Conservation (phyloP, 495 filamentous ascomycete genomes). For the Daldinia decipiens region DNA sequence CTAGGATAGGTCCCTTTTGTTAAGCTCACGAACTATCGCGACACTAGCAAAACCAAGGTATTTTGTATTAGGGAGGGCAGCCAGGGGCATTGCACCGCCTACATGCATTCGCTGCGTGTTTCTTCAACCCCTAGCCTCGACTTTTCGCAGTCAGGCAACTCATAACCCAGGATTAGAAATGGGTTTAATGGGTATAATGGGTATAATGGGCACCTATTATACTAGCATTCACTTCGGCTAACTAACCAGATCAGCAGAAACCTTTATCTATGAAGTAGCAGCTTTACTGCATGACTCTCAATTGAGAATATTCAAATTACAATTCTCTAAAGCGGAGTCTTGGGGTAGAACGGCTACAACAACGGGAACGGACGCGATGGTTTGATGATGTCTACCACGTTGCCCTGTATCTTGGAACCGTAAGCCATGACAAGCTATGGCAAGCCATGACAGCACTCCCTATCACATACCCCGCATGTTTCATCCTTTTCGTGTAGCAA, state of each 20-base stretch:
- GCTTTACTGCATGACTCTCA: constrained; percentile 25
- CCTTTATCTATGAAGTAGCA: constrained; percentile 4
- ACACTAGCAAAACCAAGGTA: constrained; percentile 19
- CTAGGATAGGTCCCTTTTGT: background rate
- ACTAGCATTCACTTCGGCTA: constrained; percentile 32
- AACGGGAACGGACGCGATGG: constrained; percentile 7
- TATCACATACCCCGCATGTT: constrained; percentile 44
- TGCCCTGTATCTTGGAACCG: constrained; percentile 8
- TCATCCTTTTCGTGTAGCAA: constrained; percentile 22
- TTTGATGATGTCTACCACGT: constrained; percentile 12
- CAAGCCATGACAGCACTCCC: constrained; percentile 11
- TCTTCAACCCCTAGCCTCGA: background rate
- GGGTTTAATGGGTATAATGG: background rate
- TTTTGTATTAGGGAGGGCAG: background rate
- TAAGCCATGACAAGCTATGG: constrained; percentile 7
- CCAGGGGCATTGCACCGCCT: constrained; percentile 4
- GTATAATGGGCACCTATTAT: no score
- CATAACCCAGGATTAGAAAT: background rate
- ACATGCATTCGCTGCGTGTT: background rate
- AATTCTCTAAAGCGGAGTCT: constrained; percentile 5
- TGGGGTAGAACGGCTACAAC: background rate
- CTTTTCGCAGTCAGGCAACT: constrained; percentile 7
- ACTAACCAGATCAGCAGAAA: constrained; percentile 26
- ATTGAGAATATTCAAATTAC: constrained; percentile 29
- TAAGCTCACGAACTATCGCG: constrained; percentile 13